Conservation (phyloP, 148 eudicot genomes). For the Selenicereus undatus region DNA sequence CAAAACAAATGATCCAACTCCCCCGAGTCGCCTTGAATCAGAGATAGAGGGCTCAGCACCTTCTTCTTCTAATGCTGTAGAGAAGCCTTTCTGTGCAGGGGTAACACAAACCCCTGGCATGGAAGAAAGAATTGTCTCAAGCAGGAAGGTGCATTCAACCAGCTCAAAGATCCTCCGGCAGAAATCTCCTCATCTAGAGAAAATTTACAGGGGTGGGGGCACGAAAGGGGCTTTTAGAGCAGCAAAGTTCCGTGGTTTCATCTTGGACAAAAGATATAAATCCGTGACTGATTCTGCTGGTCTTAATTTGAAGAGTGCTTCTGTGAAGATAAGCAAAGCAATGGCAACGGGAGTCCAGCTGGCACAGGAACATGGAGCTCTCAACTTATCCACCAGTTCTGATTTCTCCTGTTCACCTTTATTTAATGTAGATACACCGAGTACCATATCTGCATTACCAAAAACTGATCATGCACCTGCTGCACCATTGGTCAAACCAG, state of each 20-base stretch:
- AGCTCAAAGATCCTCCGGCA: slow-evolving; percentile 58
- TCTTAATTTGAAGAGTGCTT: slow-evolving; percentile 43
- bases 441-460: slow-evolving; percentile 30
- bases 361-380: slow-evolving; percentile 38
- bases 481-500: slow-evolving; percentile 28
- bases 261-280: slow-evolving; percentile 68
- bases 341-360: slow-evolving; percentile 41
- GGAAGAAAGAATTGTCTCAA: slow-evolving; percentile 49
- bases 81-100: slow-evolving; percentile 49
- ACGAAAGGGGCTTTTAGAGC: slow-evolving; percentile 58
- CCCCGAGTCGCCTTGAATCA: slow-evolving; percentile 25
- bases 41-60: slow-evolving; percentile 37
- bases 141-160: slow-evolving; percentile 47
- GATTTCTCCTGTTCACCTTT: slow-evolving; percentile 27
- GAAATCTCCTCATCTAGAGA: slow-evolving; percentile 66
- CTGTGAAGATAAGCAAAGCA: slow-evolving; percentile 47
- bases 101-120: slow-evolving; percentile 33
- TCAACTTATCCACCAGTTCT: slow-evolving; percentile 36
- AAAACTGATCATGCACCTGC: slow-evolving; percentile 30
- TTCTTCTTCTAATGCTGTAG: slow-evolving; percentile 24
- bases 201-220: slow-evolving; percentile 46
- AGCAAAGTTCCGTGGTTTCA: slow-evolving; percentile 46
- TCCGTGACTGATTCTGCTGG: slow-evolving; percentile 47
- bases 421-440: slow-evolving; percentile 30
- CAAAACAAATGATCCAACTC: slow-evolving; percentile 33